Evolutionary conservation across 768 basidiomycete genomes (phyloP), one percentile per base, ranked within the genome.

Genomic region (Phylloporus sp.): DNA sequence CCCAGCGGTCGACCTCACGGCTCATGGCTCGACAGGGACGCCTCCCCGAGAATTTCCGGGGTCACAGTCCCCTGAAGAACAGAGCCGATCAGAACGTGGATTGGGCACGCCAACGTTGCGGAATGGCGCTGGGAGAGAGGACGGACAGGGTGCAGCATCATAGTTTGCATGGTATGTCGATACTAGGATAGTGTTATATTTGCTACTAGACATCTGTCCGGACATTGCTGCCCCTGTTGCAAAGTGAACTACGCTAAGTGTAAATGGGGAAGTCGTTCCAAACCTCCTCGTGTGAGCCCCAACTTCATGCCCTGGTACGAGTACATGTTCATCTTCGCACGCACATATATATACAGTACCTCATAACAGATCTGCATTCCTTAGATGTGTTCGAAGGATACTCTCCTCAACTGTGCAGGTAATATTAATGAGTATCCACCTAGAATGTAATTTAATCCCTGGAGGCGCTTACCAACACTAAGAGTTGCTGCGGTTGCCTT

Each of bases 401-500:
- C 78, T 80, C 59, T 88, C 86, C 57, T 83, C 80, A 21, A 87
- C 86, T 78, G 59, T 31, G 41, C 38, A 18, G n/a, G 15, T n/a
- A 23, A 9, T 3, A 22, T 47, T 34, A 21, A 36, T 49, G 33
- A 57, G 46, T 20, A 42, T 35, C 39, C n/a, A 41, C 48, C 15
- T n/a, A 3, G 21, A 27, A 40, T 7, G 15, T 2, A 17, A 43
- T 28, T 13, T 34, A 37, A 38, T 17, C 29, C 29, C 22, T 5
- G 27, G 32, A 15, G 32, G 54, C 33, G 61, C 79, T 64, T 57
- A 82, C 84, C 84, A 55, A 81, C 77, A 27, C 74, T 75, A 33
- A 90, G 66, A 3, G 87, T 90, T 20, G 76, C 73, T 22, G 84
- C 85, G 3, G 87, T 90, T 7, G 84, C 78, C 53, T 78, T 73